Evolutionary conservation across 192 early-diverging fungal species (phyloP).

Genomic region (Coemansia sp.): DNA sequence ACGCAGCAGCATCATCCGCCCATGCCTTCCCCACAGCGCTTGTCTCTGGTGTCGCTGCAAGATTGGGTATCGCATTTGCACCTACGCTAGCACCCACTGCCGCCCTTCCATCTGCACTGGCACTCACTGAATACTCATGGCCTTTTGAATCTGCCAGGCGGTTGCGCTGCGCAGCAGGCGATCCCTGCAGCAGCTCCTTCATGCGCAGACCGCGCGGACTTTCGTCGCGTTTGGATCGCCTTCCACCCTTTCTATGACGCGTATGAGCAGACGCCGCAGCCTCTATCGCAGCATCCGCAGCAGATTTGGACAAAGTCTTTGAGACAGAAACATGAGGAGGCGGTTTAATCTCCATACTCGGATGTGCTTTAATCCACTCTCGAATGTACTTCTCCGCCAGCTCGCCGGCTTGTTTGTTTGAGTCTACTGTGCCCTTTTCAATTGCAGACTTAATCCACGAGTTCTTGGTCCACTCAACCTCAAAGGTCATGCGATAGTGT

Average conservation of each 20-base stretch:
- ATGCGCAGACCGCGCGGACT: slow-evolving; percentile 50
- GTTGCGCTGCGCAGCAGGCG: neutral
- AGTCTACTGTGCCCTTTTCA: slow-evolving; percentile 54
- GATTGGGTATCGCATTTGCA: neutral
- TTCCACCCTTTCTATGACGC: slow-evolving; percentile 6
- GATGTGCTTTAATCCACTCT: slow-evolving; percentile 45
- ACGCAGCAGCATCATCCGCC: slow-evolving; percentile 12
- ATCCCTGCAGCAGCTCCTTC: slow-evolving; percentile 35
- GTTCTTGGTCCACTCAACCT: slow-evolving; percentile 55
- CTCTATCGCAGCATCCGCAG: neutral
- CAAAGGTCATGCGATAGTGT: slow-evolving; percentile 48
- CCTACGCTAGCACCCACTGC: neutral
- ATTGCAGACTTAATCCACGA: slow-evolving; percentile 56
- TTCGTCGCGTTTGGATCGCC: slow-evolving; percentile 22
- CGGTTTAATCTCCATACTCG: slow-evolving; percentile 36
- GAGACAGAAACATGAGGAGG: neutral
- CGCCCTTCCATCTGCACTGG: neutral
- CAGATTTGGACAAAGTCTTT: neutral
- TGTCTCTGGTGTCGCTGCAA: neutral
- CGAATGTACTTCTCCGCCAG: slow-evolving; percentile 43
- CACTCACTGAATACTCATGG: neutral
- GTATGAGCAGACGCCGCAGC: neutral
- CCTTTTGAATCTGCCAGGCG: neutral
- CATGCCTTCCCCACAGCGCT: neutral
- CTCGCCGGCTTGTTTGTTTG: slow-evolving; percentile 54